A percentile compares a stretch with the other conserved stretches of the same genome.
Conservation (phyloP, 805 yeast species). For the Dipodascopsis tothii region DNA sequence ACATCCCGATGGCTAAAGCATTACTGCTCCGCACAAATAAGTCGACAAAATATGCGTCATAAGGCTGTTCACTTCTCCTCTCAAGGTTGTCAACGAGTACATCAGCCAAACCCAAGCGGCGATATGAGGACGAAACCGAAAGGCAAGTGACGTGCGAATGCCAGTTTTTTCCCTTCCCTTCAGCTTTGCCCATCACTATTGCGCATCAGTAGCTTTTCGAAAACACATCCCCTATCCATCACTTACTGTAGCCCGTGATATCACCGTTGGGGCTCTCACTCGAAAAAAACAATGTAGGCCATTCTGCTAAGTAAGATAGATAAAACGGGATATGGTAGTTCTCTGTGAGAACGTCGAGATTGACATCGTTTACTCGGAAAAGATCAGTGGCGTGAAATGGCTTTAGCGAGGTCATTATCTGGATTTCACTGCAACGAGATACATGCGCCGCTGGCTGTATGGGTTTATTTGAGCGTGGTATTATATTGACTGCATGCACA, state of each 20-base stretch:
- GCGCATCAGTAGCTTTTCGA: constrained; percentile 38
- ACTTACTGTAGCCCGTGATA: constrained; percentile 33
- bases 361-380: constrained; percentile 62
- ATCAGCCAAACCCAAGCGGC: constrained; percentile 82
- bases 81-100: constrained; percentile 67
- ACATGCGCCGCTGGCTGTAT: too few relatives aligned
- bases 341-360: constrained; percentile 84
- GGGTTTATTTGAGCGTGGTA: too few relatives aligned
- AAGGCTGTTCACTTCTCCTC: constrained; percentile 60
- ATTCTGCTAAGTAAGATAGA: constrained; percentile 66
- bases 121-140: constrained; percentile 71
- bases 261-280: constrained; percentile 40
- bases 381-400: constrained; percentile 87
- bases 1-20: constrained; percentile 65
- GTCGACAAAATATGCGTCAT: constrained; percentile 78
- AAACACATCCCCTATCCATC: constrained; percentile 25
- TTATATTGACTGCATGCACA: too few relatives aligned
- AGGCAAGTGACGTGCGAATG: constrained; percentile 96
- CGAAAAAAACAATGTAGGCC: constrained; percentile 89
- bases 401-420: constrained; percentile 75
- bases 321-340: constrained; percentile 82
- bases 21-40: constrained; percentile 87
- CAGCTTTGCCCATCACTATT: constrained; percentile 92
- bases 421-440: too few relatives aligned
- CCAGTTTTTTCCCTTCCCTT: constrained; percentile 80